Evolutionary conservation across 2,329 filamentous ascomycete genomes (phyloP).

Genomic region (Byssothecium circinans): DNA sequence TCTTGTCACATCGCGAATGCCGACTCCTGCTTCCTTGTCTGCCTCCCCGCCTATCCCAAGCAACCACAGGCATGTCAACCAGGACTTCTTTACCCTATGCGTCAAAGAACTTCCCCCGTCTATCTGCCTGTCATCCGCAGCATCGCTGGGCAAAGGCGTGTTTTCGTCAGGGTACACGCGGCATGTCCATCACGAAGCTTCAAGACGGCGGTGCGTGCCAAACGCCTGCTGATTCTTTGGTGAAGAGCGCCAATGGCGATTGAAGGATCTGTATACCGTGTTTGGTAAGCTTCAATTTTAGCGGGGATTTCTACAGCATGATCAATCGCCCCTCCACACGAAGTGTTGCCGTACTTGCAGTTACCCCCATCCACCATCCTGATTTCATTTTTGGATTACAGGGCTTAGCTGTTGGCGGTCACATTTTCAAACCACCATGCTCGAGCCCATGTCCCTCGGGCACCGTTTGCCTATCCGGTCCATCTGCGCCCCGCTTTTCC

Average conservation of each 20-base stretch:
- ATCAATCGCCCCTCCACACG: conserved; percentile 27
- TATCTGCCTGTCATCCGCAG: neutral
- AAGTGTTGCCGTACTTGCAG: conserved; percentile 17
- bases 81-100: conserved; percentile 9
- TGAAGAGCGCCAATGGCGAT: conserved; percentile 19
- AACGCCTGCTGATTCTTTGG: conserved; percentile 1
- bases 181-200: conserved; percentile 6
- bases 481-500: conserved; percentile 18
- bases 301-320: conserved; percentile 23
- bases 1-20: conserved; percentile 1
- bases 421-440: conserved; percentile 10
- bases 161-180: conserved; percentile 1
- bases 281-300: conserved; percentile 31
- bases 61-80: neutral
- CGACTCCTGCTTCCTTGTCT: neutral
- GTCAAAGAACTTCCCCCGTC: conserved; percentile 1
- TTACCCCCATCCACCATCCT: conserved; percentile 6
- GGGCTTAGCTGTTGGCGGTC: conserved; percentile 9
- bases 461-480: conserved; percentile 11
- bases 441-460: conserved; percentile 4
- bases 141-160: neutral
- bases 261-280: conserved; percentile 36
- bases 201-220: conserved; percentile 2
- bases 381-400: conserved; percentile 9
- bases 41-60: conserved; percentile 1